Base-by-base conservation (phyloP, 208 protist genomes). In the Leishmania turanica region DNA sequence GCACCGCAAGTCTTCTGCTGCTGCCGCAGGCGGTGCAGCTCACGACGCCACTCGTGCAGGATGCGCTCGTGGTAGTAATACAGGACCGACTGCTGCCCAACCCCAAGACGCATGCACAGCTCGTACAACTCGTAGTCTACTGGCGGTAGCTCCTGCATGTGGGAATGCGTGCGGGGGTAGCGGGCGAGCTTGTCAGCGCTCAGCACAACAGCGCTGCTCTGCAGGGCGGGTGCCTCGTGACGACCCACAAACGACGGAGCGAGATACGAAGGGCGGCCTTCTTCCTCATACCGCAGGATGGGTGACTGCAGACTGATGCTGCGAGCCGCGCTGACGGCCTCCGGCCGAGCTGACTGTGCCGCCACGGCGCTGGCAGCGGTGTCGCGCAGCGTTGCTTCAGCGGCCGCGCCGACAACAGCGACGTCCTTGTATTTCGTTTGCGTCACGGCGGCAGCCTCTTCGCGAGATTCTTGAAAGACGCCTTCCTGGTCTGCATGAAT, bases 111-210 rank as follows among this genome's bases (percentile, higher is more conserved):
- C 54, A 94, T 77, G 72, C 86, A 92, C 49, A 94, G 81, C 49
- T 95, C 90, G 66, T 93, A 92, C 27, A 97, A 84, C 74, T 96
- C 91, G 80, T 97, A 97, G 84, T 97, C 92, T 58, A 97, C 82
- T 3, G 94, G 94, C 21, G 89, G 91, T 51, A 91, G 54, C 49
- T 77, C 68, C 27, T 92, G 89, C 90, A 91, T 88, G 80, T 87
- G 80, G 1, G 90, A 83, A 76, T 84, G 84, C 21, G 89, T 94
- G 19, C 85, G 77, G 9, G 89, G 87, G 75, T 91, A 93, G 34
- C 90, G 89, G 1, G 90, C 90, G n/a, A 97, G 88, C 70, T 85
- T 90, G 53, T 84, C 84, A 7, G 93, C 93, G 72, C 88, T 93
- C 27, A 93, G 80, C 45, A 89, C 71, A 34, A 82, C 51, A 42